Evolutionary conservation across 805 yeast genomes (phyloP), one percentile per base, ranked within the genome.

Genomic region (Ogataea allantospora): DNA sequence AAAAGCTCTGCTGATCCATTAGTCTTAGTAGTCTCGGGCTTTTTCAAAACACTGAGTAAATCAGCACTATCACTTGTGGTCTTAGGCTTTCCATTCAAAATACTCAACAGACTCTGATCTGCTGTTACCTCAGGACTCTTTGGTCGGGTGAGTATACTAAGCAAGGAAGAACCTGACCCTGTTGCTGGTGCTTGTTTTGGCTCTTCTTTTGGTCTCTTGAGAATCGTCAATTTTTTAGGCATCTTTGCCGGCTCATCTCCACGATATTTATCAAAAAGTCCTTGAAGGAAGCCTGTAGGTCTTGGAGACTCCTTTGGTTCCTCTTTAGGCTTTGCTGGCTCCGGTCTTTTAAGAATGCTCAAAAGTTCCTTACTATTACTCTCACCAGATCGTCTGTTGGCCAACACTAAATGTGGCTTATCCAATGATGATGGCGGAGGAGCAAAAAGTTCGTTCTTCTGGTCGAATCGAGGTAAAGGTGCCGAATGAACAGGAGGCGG

Each of bases 381-480:
- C 36, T 53, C 59, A 26, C 55, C 58, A n/a, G 64, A 54, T 32
- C 57, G 55, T 22, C 48, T 48, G 36, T 51, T 49, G 10, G 51
- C 40, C 10, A 55, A 41, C 9, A 37, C 53, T 37, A 59, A 52
- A 11, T 52, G 51, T n/a, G 67, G 66, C 38, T 55, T 63, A 30
- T 51, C 53, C 24, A 63, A 50, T 2, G 60, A 43, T 2, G 62
- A 58, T 7, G 63, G 59, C 13, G 55, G 56, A 19, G 66, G 66
- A 6, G 61, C 60, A 23, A 34, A 34, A 3, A 42, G 33, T 34
- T 38, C 41, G 29, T 38, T 46, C 29, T 34, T 30, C 31, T 31
- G 46, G 30, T 33, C 42, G 21, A 34, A 40, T 13, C 36, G 44
- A 5, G 44, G 43, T 7, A 37, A 12, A 5, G 40, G 40, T 13